Base-by-base conservation (phyloP, 2,329 filamentous ascomycete species). In the Delphinella strobiligena region DNA sequence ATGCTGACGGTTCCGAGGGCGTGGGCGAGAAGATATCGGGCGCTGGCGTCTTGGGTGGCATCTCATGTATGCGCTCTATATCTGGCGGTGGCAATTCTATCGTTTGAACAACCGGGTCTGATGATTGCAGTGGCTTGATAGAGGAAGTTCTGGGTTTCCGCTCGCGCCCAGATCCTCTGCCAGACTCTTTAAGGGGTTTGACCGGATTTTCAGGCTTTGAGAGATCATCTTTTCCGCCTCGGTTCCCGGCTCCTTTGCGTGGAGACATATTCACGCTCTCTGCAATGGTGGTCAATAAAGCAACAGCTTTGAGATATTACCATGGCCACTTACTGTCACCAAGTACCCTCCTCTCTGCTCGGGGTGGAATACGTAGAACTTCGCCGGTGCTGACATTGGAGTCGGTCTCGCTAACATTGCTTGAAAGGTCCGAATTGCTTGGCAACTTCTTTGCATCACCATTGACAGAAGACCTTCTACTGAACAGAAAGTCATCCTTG, bases 401-500 rank as follows among this genome's bases (percentile, higher is more conserved):
- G 12, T 27, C 7, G 22, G 22, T 7, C 7, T 27, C 12, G 22
- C 7, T 40, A 14, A 16, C 14, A 11, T 16, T n/a, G 29, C 10
- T n/a, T 31, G 12, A n/a, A 14, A 4, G 14, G 11, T 41, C 36
- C 16, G 34, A 31, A 7, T 33, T 37, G 8, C 38, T 24, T 7
- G 22, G 15, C 14, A 18, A 14, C 38, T 27, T 31, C 27, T 41
- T 36, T 7, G 38, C 34, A 18, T 47, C 38, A 19, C 31, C 29
- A 5, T 38, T 34, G 15, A 22, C 39, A 2, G 40, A 39, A 4
- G 40, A 30, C 17, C 43, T 62, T 19, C 67, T 60, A 45, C 59
- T 69, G 50, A 66, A 71, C 10, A 59, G 60, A 50, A 72, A 71
- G 19, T 63, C 56, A 15, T 66, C 67, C 32, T 54, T 52, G 12